Percentiles rank a stretch among this genome's conserved stretches.
Evolutionary conservation across 1,284 basidiomycete species (phyloP).

Genomic region (Puccinia triticina): DNA sequence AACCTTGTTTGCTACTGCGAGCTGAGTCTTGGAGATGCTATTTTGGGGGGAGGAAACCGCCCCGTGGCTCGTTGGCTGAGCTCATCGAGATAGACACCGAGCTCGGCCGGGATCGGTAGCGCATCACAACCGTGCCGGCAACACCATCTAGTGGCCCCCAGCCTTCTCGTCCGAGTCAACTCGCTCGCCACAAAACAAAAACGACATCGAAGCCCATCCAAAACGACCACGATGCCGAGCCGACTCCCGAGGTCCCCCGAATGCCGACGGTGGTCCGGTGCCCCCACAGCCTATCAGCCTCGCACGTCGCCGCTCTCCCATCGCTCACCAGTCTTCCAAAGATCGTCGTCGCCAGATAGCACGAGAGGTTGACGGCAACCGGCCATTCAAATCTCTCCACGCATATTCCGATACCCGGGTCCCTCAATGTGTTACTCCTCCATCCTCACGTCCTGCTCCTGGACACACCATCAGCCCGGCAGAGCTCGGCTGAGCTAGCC

Average conservation of each 20-base stretch:
- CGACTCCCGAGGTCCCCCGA: slow-evolving; percentile 8
- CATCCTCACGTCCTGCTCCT: background rate
- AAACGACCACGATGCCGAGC: background rate
- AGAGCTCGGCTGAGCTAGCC: too few species aligned
- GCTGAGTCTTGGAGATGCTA: too few species aligned
- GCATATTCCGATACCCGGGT: slow-evolving; percentile 15
- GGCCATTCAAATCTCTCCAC: background rate
- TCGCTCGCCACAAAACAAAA: background rate
- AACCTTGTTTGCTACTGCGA: too few species aligned
- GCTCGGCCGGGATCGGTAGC: too few species aligned
- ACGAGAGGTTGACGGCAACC: slow-evolving; percentile 28
- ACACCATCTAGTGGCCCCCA: background rate
- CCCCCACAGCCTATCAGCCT: background rate
- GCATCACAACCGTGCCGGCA: background rate
- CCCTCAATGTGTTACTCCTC: background rate
- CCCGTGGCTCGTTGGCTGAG: too few species aligned
- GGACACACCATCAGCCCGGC: too few species aligned
- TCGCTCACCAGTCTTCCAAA: slow-evolving; percentile 42
- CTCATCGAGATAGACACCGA: too few species aligned
- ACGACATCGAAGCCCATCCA: background rate
- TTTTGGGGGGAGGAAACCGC: too few species aligned
- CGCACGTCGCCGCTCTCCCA: slow-evolving; percentile 21
- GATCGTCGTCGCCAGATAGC: slow-evolving; percentile 42
- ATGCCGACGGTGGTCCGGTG: too few species aligned
- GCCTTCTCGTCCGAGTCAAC: background rate